Percentiles rank a stretch among this genome's conserved stretches.
phyloP scores from a whole-genome alignment of 2,329 filamentous ascomycete genomes.

The Aspergillus vadensis region DNA sequence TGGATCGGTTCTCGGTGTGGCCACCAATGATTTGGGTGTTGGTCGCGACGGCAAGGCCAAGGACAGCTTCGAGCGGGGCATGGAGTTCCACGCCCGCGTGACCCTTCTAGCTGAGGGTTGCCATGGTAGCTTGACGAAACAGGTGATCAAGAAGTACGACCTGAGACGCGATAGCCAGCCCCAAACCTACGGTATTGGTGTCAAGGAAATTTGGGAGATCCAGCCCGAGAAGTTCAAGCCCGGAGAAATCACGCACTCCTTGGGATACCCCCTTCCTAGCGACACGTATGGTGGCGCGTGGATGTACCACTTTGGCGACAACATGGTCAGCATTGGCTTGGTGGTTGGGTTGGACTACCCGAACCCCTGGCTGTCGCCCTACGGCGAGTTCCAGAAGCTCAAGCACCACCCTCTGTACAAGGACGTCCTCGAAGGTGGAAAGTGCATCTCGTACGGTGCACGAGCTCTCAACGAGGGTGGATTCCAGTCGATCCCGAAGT shows the following conservation, averaged over 20 bases:
- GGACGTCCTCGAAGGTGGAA: conserved; percentile 86
- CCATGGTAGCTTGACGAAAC: conserved; percentile 92
- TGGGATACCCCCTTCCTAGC: conserved; percentile 86
- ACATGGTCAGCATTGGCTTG: conserved; percentile 86
- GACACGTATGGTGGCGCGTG: conserved; percentile 97
- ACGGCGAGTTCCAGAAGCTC: conserved; percentile 96
- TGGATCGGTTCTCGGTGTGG: conserved; percentile 88
- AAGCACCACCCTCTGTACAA: conserved; percentile 95
- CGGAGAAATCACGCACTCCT: conserved; percentile 81
- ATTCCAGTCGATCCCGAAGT: conserved; percentile 96
- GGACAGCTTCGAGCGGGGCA: conserved; percentile 89
- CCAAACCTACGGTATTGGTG: conserved; percentile 90
- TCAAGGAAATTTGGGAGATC: conserved; percentile 98
- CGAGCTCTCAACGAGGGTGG: conserved; percentile 90
- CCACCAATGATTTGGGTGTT: conserved; percentile 92
- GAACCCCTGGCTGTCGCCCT: conserved; percentile 95
- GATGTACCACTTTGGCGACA: conserved; percentile 99
- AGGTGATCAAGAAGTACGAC: conserved; percentile 92
- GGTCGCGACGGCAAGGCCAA: conserved; percentile 80
- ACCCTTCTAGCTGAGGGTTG: conserved; percentile 94
- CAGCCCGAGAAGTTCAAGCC: conserved; percentile 88
- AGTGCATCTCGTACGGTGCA: conserved; percentile 95
- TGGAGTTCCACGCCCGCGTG: conserved; percentile 94
- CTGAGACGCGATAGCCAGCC: conserved; percentile 84
- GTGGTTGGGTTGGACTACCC: conserved; percentile 94